phyloP scores from a whole-genome alignment of 495 filamentous ascomycete genomes.

The Cudoniella acicularis region DNA sequence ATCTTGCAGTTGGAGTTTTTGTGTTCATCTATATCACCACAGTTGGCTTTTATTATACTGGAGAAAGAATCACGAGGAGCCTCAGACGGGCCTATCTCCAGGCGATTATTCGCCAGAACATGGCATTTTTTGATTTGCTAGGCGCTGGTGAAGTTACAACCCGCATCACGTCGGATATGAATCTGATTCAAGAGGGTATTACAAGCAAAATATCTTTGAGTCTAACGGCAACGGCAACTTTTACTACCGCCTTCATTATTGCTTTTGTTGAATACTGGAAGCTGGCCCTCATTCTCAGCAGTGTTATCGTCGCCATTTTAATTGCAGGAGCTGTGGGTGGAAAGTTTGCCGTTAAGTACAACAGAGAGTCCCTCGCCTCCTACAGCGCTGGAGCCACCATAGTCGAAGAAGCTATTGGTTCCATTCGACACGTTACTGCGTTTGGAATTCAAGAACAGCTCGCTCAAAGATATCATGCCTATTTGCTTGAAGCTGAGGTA shows the following conservation, averaged over 20 bases:
- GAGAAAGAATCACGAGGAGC: slow-evolving; percentile 31
- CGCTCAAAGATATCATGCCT: slow-evolving; percentile 41
- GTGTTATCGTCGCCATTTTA: slow-evolving; percentile 48
- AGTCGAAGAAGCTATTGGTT: slow-evolving; percentile 46
- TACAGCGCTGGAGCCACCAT: slow-evolving; percentile 46
- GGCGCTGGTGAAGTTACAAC: slow-evolving; percentile 32
- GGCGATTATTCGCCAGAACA: slow-evolving; percentile 35
- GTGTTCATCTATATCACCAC: slow-evolving; percentile 72
- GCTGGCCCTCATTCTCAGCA: slow-evolving; percentile 23
- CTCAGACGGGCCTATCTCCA: slow-evolving; percentile 35
- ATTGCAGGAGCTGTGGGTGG: slow-evolving; percentile 55
- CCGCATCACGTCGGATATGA: slow-evolving; percentile 41
- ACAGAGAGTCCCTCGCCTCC: slow-evolving; percentile 51
- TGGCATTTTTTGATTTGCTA: slow-evolving; percentile 37
- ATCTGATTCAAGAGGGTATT: slow-evolving; percentile 41
- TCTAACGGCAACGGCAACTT: slow-evolving; percentile 52
- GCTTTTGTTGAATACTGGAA: slow-evolving; percentile 56
- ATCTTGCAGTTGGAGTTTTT: slow-evolving; percentile 81
- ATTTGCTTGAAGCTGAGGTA: slow-evolving; percentile 46
- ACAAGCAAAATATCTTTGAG: slow-evolving; percentile 62
- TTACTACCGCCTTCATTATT: slow-evolving; percentile 58
- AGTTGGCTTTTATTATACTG: slow-evolving; percentile 46
- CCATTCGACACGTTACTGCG: slow-evolving; percentile 48
- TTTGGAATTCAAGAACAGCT: slow-evolving; percentile 41
- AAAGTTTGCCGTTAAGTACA: slow-evolving; percentile 41